Evolutionary conservation across 208 protist genomes (phyloP).

Genomic region (Angomonas ambiguus): DNA sequence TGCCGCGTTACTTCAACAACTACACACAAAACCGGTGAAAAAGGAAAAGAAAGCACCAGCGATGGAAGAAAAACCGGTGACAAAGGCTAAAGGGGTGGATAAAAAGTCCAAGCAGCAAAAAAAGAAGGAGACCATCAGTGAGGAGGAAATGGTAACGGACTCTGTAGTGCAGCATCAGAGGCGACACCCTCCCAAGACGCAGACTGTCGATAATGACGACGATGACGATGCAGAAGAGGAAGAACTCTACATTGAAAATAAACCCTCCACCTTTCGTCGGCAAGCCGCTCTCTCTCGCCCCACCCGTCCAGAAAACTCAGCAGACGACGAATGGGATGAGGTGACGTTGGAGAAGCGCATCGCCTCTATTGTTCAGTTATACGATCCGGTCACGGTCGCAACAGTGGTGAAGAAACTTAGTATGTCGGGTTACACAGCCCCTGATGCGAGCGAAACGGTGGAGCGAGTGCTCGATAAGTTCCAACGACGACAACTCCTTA

Average conservation of each 20-base stretch:
- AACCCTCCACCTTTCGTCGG: neutral
- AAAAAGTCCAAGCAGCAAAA: neutral
- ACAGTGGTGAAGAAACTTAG: conserved; percentile 77
- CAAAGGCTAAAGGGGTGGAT: neutral
- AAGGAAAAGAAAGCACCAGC: conserved; percentile 1
- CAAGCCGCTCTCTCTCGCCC: neutral
- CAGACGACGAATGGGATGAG: conserved; percentile 20
- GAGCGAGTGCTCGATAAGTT: conserved; percentile 59
- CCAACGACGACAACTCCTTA: conserved; percentile 73
- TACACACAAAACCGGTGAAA: conserved; percentile 11
- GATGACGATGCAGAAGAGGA: neutral
- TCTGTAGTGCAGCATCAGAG: conserved; percentile 5
- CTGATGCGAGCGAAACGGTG: conserved; percentile 29
- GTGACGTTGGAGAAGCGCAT: conserved; percentile 53
- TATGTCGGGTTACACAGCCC: conserved; percentile 54
- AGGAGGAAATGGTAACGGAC: conserved; percentile 6
- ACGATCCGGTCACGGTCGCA: conserved; percentile 71
- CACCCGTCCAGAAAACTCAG: neutral
- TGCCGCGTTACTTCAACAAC: conserved; percentile 33
- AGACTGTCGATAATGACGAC: neutral
- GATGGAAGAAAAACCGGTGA: neutral
- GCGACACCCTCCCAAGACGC: neutral
- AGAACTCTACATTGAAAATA: neutral
- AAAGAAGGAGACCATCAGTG: neutral
- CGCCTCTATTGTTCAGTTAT: conserved; percentile 69